Evolutionary conservation across 371 early-diverging fungal species (phyloP).

Genomic region (Mortierella sp.): DNA sequence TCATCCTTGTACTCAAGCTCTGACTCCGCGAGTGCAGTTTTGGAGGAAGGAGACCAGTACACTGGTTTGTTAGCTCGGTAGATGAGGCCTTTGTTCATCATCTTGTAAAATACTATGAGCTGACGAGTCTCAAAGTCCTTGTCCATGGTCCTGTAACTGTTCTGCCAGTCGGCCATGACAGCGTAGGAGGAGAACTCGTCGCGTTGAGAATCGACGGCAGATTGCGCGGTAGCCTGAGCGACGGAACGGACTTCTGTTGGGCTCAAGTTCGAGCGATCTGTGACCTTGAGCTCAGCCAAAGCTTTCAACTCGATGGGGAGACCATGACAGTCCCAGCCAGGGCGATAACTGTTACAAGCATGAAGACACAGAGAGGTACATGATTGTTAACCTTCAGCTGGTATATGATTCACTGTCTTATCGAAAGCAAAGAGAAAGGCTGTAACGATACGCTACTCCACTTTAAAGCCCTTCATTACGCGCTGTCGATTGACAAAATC

Average conservation of each 20-base stretch:
- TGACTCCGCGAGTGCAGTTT: slow-evolving; percentile 88
- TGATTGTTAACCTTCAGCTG: no score
- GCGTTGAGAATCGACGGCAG: slow-evolving; percentile 75
- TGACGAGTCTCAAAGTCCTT: slow-evolving; percentile 82
- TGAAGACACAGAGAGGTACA: not conserved
- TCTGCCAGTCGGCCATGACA: slow-evolving; percentile 87
- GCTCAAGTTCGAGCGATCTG: slow-evolving; percentile 47
- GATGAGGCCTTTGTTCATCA: slow-evolving; percentile 68
- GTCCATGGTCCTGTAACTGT: slow-evolving; percentile 78
- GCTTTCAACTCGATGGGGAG: slow-evolving; percentile 95
- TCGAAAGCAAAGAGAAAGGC: no score
- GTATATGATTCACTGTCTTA: no score
- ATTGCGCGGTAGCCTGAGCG: slow-evolving; percentile 75
- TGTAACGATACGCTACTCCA: slow-evolving; percentile 59
- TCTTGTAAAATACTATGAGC: slow-evolving; percentile 76
- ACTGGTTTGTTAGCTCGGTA: slow-evolving; percentile 73
- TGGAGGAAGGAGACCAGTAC: slow-evolving; percentile 90
- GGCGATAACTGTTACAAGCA: slow-evolving; percentile 70
- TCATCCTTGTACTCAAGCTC: slow-evolving; percentile 88
- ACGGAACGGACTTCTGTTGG: slow-evolving; percentile 72
- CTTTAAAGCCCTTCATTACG: slow-evolving; percentile 81
- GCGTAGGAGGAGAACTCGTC: slow-evolving; percentile 75
- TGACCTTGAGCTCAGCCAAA: slow-evolving; percentile 69
- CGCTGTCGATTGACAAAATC: slow-evolving; percentile 92
- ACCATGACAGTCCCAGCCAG: slow-evolving; percentile 98